Evolutionary conservation across 441 rosid species (phyloP).

Genomic region (Pelargonium australe): DNA sequence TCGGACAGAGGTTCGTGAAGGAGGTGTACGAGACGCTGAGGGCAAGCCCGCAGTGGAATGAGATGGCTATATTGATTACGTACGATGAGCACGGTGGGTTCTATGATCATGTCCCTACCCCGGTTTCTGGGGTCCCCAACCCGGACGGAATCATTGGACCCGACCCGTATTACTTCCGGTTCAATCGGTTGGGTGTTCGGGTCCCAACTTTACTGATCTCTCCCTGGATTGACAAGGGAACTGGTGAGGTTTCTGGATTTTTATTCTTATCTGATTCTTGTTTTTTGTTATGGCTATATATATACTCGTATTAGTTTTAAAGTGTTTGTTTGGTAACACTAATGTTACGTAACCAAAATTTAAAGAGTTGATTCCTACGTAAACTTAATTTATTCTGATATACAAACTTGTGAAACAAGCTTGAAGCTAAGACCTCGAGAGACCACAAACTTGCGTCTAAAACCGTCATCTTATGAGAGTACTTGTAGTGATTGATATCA

Average conservation of each 20-base stretch:
- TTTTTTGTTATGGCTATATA: no score
- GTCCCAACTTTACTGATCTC: constrained; percentile 93
- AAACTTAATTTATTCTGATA: no score
- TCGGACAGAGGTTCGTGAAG: constrained; percentile 78
- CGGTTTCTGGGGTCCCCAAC: constrained; percentile 60
- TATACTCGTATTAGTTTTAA: no score
- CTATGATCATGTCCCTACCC: constrained; percentile 80
- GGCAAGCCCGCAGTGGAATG: constrained; percentile 90
- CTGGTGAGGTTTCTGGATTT: constrained; percentile 37
- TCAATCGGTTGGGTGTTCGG: constrained; percentile 86
- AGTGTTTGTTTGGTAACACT: no score
- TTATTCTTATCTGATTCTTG: background rate
- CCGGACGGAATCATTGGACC: constrained; percentile 95
- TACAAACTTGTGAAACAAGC: no score
- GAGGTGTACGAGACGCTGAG: constrained; percentile 85
- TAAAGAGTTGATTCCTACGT: no score
- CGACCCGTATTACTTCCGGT: constrained; percentile 83
- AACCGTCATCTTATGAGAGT: no score
- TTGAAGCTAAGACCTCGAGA: no score
- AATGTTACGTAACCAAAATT: no score
- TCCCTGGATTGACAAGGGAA: constrained; percentile 92
- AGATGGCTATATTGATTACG: constrained; percentile 71
- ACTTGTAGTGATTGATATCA: no score
- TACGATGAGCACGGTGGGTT: constrained; percentile 97
- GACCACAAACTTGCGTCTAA: no score